Percentiles rank a stretch among this genome's conserved stretches.
These are phyloP conservation scores for Tylopilus subfusipes DNA, from an alignment of 768 basidiomycete genomes.

Conservation along the genomic window DNA sequence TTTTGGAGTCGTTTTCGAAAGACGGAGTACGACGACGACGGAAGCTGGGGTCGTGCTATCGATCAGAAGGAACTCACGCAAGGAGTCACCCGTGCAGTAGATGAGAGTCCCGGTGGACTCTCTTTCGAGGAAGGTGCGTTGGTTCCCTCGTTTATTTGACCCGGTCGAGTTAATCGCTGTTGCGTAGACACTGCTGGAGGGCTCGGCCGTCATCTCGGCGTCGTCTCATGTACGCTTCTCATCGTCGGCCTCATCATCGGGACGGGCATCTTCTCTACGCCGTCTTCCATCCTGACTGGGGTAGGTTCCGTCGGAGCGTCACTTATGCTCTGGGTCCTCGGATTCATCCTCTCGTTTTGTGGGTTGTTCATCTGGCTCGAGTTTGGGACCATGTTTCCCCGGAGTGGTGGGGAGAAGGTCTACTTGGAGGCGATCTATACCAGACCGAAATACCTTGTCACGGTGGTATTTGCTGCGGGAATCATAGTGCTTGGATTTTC, in stretches of 20 bases:
- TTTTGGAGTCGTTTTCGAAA: too few species aligned
- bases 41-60: too few species aligned
- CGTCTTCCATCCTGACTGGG: slow-evolving; percentile 52
- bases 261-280: slow-evolving; percentile 62
- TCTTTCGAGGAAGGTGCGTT: slow-evolving; percentile 47
- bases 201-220: slow-evolving; percentile 54
- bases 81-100: too few species aligned
- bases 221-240: slow-evolving; percentile 54
- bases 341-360: slow-evolving; percentile 54
- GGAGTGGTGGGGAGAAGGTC: slow-evolving; percentile 61
- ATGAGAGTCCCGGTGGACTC: slow-evolving; percentile 41
- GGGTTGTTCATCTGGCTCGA: slow-evolving; percentile 63
- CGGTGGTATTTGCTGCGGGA: slow-evolving; percentile 46
- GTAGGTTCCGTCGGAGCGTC: slow-evolving; percentile 61
- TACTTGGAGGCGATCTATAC: slow-evolving; percentile 55
- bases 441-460: slow-evolving; percentile 45
- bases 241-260: slow-evolving; percentile 59
- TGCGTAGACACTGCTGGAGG: slow-evolving; percentile 50
- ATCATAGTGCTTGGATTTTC: slow-evolving; percentile 45
- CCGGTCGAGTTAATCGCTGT: neutral
- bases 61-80: too few species aligned
- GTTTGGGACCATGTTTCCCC: slow-evolving; percentile 60
- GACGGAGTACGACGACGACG: too few species aligned
- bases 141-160: neutral
- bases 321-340: slow-evolving; percentile 61